These are phyloP conservation scores for Rauvolfia tetraphylla DNA, from an alignment of 257 asterid species.

Conservation along the genomic window DNA sequence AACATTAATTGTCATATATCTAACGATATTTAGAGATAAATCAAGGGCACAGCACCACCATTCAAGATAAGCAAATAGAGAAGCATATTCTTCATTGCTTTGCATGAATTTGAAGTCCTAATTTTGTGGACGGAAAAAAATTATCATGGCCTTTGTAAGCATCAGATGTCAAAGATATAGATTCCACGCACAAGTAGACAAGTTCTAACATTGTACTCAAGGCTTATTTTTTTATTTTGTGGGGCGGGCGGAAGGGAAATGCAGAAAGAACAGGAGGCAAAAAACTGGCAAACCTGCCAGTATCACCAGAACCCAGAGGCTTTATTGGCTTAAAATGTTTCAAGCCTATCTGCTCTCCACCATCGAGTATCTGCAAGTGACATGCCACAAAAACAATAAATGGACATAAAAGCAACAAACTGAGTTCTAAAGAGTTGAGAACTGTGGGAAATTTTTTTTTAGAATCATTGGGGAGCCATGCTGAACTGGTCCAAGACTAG, in stretches of 20 bases:
- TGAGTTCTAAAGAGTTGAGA: not conserved
- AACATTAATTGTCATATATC: not conserved
- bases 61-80: not conserved
- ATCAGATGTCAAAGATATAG: no score
- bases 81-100: not conserved
- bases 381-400: conserved; percentile 2
- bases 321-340: conserved; percentile 88
- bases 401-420: conserved; percentile 9
- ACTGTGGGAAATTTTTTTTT: conserved; percentile 26
- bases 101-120: conserved; percentile 4
- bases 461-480: not conserved
- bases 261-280: not conserved
- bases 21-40: not conserved
- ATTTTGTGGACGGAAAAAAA: not conserved
- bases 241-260: not conserved
- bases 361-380: conserved; percentile 52
- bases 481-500: not conserved
- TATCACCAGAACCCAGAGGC: conserved; percentile 98
- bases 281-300: conserved; percentile 63
- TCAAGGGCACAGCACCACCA: not conserved
- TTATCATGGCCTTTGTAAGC: no score
- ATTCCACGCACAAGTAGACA: no score
- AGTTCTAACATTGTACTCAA: no score
- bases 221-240: no score
- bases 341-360: conserved; percentile 77